These are phyloP conservation scores for Volvariella volvacea DNA, from an alignment of 1,284 basidiomycete species.

Conservation along the genomic window DNA sequence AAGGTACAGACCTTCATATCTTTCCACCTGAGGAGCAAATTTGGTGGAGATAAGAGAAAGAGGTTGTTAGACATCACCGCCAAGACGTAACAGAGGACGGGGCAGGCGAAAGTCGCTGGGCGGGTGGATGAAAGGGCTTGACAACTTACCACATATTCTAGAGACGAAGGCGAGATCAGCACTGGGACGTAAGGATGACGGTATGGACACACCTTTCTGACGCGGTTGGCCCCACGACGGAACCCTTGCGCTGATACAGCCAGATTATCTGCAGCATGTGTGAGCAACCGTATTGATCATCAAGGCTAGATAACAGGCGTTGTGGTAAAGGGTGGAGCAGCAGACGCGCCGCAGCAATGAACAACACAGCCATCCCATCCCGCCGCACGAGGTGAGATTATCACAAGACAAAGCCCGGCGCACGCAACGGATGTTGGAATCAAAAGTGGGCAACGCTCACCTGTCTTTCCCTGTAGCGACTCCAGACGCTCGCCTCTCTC, in stretches of 20 bases:
- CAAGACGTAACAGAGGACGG: too few relatives aligned
- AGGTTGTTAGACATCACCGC: conserved; percentile 1
- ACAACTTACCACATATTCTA: conserved; percentile 80
- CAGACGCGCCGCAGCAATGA: neutral
- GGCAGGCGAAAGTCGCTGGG: neutral
- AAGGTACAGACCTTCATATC: conserved; percentile 78
- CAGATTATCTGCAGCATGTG: conserved; percentile 47
- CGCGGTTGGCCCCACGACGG: conserved; percentile 93
- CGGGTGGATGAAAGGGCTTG: conserved; percentile 2
- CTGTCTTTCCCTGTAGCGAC: conserved; percentile 95
- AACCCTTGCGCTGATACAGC: conserved; percentile 99
- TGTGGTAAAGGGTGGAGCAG: conserved; percentile 2
- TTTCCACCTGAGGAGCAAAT: conserved; percentile 70
- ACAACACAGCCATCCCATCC: too few relatives aligned
- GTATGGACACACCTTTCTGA: conserved; percentile 81
- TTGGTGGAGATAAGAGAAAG: conserved; percentile 11
- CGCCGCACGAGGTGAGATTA: too few relatives aligned
- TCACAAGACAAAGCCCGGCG: too few relatives aligned
- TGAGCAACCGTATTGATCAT: neutral
- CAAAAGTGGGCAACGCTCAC: conserved; percentile 39
- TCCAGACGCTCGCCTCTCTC: conserved; percentile 94
- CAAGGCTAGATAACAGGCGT: neutral
- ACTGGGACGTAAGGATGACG: conserved; percentile 5
- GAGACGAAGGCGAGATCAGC: conserved; percentile 4
- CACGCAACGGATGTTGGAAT: too few relatives aligned